Evolutionary conservation across 345 rosid species (phyloP), one percentile per base, ranked within the genome.

Genomic region (Kernera saxatilis): DNA sequence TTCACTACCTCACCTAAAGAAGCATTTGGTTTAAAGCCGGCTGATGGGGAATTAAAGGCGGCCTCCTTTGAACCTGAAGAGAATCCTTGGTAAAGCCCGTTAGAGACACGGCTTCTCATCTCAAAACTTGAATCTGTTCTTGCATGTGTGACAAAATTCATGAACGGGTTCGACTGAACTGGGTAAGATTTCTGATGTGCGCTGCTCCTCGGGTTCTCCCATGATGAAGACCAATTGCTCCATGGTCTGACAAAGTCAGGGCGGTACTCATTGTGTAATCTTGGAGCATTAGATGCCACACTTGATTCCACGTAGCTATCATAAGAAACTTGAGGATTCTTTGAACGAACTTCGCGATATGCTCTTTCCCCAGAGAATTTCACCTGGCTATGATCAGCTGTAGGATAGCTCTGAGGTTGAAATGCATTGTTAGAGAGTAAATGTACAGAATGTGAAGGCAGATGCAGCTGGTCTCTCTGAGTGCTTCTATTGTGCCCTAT

Each of bases 401-500:
- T 67, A 59, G 69, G 81, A 67, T 78, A 70, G 44, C 71, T 36
- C 30, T 84, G 81, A 60, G 76, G 67, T 33, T 84, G 86, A 59
- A 70, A 81, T 71, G 78, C 80, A 81, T 76, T 83, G 68, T 78
- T 83, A 15, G 77, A 75, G 52, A 73, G 69, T 63, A 66, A 69
- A 46, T 82, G 84, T 37, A 45, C 69, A 71, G 86, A 78, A 77
- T 82, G 84, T 27, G 84, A 82, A 78, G 94, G 68, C 40, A 59
- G 45, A 57, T 76, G 70, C 67, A 72, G 70, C 73, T 77, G 81
- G 37, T 79, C 86, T 36, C 61, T 65, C 27, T 56, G 74, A 22
- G 37, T 82, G 67, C 79, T 83, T 77, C 77, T 82, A 54, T 54
- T 14, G 27, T 81, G 74, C 73, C 88, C 98, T 91, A 84, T 66